Conservation (phyloP, 106 monocot species). For the Phalaenopsis equestris region DNA sequence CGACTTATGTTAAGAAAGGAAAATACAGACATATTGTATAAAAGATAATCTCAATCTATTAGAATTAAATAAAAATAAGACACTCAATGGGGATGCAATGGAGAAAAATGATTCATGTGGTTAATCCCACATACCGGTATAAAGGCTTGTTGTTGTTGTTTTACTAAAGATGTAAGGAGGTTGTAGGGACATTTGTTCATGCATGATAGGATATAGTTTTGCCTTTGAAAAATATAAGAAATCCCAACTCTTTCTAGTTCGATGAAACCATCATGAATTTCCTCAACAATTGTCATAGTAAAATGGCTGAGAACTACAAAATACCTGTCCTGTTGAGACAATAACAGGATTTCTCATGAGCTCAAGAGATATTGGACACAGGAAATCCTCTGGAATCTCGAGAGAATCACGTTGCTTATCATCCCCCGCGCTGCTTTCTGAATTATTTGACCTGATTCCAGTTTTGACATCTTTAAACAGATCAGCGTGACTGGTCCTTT, state of each 20-base stretch:
- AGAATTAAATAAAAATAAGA: too few relatives aligned
- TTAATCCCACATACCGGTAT: too few relatives aligned
- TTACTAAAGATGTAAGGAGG: background rate
- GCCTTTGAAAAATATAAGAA: too few relatives aligned
- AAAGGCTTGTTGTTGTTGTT: too few relatives aligned
- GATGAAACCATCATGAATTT: too few relatives aligned
- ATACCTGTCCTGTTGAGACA: slow-evolving; percentile 69
- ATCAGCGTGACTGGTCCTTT: slow-evolving; percentile 5
- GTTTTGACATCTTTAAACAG: background rate
- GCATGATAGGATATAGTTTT: background rate
- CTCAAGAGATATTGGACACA: slow-evolving; percentile 66
- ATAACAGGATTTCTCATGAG: slow-evolving; percentile 75
- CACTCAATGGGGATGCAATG: too few relatives aligned
- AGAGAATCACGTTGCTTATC: slow-evolving; percentile 33
- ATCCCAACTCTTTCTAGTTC: too few relatives aligned
- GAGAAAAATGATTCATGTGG: too few relatives aligned
- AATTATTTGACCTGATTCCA: slow-evolving; percentile 11
- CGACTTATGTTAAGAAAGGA: too few relatives aligned
- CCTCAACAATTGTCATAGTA: too few relatives aligned
- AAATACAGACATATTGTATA: too few relatives aligned
- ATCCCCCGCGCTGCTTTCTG: slow-evolving; percentile 17
- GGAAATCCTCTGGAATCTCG: slow-evolving; percentile 58
- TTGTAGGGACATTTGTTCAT: background rate
- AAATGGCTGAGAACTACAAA: background rate
- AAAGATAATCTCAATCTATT: too few relatives aligned